These are phyloP conservation scores for Candida taoyuanica DNA, from an alignment of 805 yeast genomes.

Conservation along the genomic window DNA sequence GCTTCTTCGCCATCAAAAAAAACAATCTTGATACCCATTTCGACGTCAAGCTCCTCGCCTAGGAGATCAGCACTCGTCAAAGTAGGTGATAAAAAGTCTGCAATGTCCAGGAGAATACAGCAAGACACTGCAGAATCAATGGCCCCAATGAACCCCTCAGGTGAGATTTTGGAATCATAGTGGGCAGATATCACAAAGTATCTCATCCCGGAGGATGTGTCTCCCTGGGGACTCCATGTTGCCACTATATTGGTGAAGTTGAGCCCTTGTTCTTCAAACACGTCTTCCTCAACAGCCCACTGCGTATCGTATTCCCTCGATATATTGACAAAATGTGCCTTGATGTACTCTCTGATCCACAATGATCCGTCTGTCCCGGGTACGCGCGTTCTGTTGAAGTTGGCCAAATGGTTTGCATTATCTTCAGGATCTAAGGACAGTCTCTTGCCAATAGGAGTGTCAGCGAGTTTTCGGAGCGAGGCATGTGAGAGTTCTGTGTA, in stretches of 20 bases:
- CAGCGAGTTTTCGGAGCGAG: conserved; percentile 4
- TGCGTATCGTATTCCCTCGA: conserved; percentile 24
- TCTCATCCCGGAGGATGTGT: conserved; percentile 16
- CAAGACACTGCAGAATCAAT: conserved; percentile 58
- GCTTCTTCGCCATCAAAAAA: conserved; percentile 66
- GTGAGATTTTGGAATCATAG: conserved; percentile 43
- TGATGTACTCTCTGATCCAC: conserved; percentile 34
- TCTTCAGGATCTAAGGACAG: conserved; percentile 16
- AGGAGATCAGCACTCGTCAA: conserved; percentile 14
- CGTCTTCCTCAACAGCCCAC: conserved; percentile 29
- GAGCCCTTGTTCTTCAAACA: conserved; percentile 33
- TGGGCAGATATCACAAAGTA: conserved; percentile 46
- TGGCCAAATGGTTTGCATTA: conserved; percentile 20
- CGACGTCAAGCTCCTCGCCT: conserved; percentile 14
- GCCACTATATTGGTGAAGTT: conserved; percentile 37
- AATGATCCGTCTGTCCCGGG: conserved; percentile 41
- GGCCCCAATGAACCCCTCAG: conserved; percentile 57
- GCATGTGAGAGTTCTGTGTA: conserved; percentile 9
- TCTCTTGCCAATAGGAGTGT: conserved; percentile 10
- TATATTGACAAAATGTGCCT: conserved; percentile 29
- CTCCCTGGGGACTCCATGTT: conserved; percentile 21
- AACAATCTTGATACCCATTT: conserved; percentile 41
- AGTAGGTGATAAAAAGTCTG: conserved; percentile 24
- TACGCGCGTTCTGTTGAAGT: conserved; percentile 35
- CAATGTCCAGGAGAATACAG: conserved; percentile 43